phyloP scores from a whole-genome alignment of 2,329 filamentous ascomycete species.

The Sporothrix dimorphospora region DNA sequence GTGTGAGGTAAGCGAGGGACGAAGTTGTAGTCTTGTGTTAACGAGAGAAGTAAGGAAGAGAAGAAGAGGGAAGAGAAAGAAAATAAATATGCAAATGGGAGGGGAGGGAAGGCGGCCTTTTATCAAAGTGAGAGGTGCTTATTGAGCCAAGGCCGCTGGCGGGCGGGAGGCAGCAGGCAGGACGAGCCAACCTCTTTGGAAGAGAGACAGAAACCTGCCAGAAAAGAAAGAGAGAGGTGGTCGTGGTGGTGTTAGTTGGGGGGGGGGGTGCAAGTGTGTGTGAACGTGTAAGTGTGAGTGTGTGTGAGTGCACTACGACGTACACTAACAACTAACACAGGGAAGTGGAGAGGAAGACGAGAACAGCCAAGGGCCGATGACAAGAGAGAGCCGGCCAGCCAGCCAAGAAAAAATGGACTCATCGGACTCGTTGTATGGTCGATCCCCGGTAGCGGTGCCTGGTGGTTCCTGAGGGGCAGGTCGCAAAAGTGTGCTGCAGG shows the following conservation, averaged over 20 bases:
- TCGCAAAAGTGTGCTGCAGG: not conserved
- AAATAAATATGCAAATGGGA: not conserved
- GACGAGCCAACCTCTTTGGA: not conserved
- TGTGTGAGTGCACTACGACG: not conserved
- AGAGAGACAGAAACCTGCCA: not conserved
- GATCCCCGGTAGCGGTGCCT: slow-evolving; percentile 22
- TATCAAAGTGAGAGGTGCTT: slow-evolving; percentile 27
- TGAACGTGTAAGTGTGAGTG: not conserved
- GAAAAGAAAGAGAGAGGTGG: not conserved
- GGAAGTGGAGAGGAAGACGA: slow-evolving; percentile 14
- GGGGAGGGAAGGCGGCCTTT: slow-evolving; percentile 27
- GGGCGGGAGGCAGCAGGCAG: slow-evolving; percentile 4
- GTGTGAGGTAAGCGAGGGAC: slow-evolving; percentile 30
- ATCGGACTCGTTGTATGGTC: not conserved
- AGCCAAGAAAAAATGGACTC: slow-evolving; percentile 11
- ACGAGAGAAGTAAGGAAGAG: slow-evolving; percentile 13
- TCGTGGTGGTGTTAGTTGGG: not conserved
- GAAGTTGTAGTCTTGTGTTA: slow-evolving; percentile 8
- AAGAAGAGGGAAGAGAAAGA: slow-evolving; percentile 16
- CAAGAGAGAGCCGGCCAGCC: slow-evolving; percentile 5
- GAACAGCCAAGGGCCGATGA: slow-evolving; percentile 12
- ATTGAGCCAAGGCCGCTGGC: slow-evolving; percentile 21
- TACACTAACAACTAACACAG: slow-evolving; percentile 20
- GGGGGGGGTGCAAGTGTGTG: not conserved
- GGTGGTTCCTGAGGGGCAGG: slow-evolving; percentile 20